phyloP scores from a whole-genome alignment of 768 basidiomycete genomes.

The Rhizopogon roseolus region DNA sequence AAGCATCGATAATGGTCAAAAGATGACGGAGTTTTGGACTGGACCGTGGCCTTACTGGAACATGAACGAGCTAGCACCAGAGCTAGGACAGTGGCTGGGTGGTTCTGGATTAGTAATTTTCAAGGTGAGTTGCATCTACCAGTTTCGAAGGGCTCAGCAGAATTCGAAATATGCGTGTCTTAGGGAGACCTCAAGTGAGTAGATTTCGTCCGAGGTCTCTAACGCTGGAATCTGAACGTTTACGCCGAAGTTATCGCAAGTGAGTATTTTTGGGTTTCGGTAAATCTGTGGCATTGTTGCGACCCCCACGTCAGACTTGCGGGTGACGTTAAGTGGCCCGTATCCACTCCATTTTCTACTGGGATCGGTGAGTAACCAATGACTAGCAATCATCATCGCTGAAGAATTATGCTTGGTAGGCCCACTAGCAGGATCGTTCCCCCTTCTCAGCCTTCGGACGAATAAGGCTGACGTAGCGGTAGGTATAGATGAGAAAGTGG shows the following conservation, averaged over 20 bases:
- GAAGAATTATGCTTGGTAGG: constrained; percentile 34
- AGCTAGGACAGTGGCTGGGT: constrained; percentile 46
- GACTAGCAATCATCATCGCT: neutral
- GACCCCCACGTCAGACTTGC: constrained; percentile 53
- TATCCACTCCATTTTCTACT: constrained; percentile 65
- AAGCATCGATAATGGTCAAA: constrained; percentile 24
- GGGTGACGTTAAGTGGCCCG: constrained; percentile 86
- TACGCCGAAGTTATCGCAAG: constrained; percentile 71
- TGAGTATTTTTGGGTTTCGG: constrained; percentile 30
- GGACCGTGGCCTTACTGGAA: constrained; percentile 74
- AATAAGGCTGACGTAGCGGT: constrained; percentile 95
- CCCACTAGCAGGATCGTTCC: constrained; percentile 74
- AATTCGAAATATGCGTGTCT: neutral
- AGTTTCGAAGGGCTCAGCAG: neutral
- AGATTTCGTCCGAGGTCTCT: neutral
- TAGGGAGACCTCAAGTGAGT: constrained; percentile 90
- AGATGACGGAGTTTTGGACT: constrained; percentile 62
- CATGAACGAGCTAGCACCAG: constrained; percentile 48
- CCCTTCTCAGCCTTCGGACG: constrained; percentile 81
- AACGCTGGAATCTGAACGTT: constrained; percentile 1
- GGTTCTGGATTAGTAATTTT: constrained; percentile 72
- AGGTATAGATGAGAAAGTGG: constrained; percentile 65
- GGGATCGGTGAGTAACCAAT: constrained; percentile 54
- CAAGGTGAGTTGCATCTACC: constrained; percentile 46
- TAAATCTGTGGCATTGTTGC: constrained; percentile 1